Base-by-base conservation (phyloP, 805 yeast genomes). In the Barnettozyma botsteinii region DNA sequence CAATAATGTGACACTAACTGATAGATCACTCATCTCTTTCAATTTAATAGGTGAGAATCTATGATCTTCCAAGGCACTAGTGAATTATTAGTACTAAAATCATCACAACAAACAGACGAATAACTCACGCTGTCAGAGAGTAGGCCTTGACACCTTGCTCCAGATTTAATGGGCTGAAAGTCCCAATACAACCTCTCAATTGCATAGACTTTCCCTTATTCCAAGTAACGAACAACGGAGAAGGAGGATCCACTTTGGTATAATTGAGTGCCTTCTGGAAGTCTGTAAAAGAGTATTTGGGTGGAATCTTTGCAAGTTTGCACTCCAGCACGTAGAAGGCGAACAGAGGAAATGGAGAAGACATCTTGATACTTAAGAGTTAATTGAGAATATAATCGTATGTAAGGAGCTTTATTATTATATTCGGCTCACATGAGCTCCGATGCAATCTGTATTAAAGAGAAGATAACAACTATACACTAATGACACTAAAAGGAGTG, bases 151-250 rank as follows among this genome's bases (percentile, higher is more conserved):
- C 70, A 0, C 93, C 96, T 1, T 54, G 37, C 14, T 71, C 78
- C 2, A 85, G 50, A 0, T 72, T 67, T 41, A 72, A 58, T 13
- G 73, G 62, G 15, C 69, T 65, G 57, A 93, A 93, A 0, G 96
- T 89, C 1, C 98, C 98, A 40, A 91, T 93, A 56, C 98, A 91
- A 0, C 98, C 98, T 31, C 98, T 67, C 35, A 91, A 65, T 12
- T 65, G 62, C 20, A 61, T 56, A 1, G 60, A 53, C 9, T 44
- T 56, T 20, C 42, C 37, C 11, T 33, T 31, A 50, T 78, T 80
- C 96, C 96, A 93, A 0, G 98, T 93, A 24, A 91, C 83, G 63
- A 93, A 93, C 21, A 91, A 62, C 0, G 98, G 93, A 7, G 65
- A 62, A 30, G 56, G 53, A 13, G 33, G 48, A 33, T 36, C 51